phyloP scores from a whole-genome alignment of 202 grass and related monocot genomes.

The Carex sylvatica region DNA sequence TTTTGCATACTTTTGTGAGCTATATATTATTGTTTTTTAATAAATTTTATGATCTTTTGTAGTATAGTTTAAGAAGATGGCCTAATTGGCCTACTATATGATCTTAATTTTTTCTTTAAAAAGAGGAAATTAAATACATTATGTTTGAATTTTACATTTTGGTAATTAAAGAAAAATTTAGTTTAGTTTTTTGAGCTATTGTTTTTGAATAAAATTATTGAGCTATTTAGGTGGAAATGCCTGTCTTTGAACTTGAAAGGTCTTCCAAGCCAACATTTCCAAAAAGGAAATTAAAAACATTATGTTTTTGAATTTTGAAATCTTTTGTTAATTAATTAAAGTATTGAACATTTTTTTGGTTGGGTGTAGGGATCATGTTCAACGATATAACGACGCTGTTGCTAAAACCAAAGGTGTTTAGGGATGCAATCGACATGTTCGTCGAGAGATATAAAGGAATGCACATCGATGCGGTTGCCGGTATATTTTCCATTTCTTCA shows the following conservation, averaged over 20 bases:
- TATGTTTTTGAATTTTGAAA: conserved; percentile 8
- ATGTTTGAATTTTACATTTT: neutral
- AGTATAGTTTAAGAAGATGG: neutral
- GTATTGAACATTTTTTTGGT: neutral
- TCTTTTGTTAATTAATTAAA: neutral
- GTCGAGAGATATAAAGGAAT: conserved; percentile 71
- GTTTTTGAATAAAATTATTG: too few species aligned
- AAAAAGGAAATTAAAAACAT: neutral
- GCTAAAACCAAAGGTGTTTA: conserved; percentile 53
- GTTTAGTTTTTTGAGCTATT: neutral
- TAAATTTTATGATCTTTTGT: neutral
- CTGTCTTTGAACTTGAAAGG: neutral
- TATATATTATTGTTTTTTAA: neutral
- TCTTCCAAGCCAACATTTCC: neutral
- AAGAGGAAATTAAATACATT: neutral
- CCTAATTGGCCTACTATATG: neutral
- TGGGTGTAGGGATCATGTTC: conserved; percentile 77
- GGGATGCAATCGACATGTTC: conserved; percentile 67
- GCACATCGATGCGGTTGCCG: conserved; percentile 62
- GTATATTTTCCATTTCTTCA: conserved; percentile 29
- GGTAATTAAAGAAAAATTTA: too few species aligned
- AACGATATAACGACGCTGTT: conserved; percentile 85
- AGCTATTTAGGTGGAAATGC: neutral
- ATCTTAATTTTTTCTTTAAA: neutral
- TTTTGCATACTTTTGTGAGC: neutral